Conservation (phyloP, 2,329 filamentous ascomycete species). For the Fusarium nodosum region DNA sequence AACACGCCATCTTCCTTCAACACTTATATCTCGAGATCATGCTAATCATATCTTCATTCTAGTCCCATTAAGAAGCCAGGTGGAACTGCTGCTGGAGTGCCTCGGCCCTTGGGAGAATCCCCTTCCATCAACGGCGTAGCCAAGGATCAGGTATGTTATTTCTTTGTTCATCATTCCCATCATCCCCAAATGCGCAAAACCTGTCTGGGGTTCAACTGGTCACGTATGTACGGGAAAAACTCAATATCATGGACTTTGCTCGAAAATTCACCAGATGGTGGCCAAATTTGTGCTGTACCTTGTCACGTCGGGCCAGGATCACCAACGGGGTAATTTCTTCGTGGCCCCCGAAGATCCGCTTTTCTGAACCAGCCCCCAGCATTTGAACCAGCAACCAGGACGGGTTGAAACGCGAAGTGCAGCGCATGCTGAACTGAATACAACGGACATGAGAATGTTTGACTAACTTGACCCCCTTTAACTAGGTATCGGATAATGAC, state of each 20-base stretch:
- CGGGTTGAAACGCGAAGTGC: slow-evolving; percentile 37
- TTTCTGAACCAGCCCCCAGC: slow-evolving; percentile 46
- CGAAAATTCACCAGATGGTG: slow-evolving; percentile 33
- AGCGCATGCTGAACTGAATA: slow-evolving; percentile 16
- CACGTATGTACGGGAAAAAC: neutral
- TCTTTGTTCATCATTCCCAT: neutral
- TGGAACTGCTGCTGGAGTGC: slow-evolving; percentile 76
- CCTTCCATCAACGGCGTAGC: slow-evolving; percentile 69
- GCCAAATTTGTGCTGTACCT: slow-evolving; percentile 36
- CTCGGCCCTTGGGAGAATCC: slow-evolving; percentile 74
- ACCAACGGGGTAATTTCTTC: slow-evolving; percentile 47
- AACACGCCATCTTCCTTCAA: neutral
- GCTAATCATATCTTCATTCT: slow-evolving; percentile 49
- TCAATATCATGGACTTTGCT: slow-evolving; percentile 15
- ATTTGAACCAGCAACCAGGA: slow-evolving; percentile 33
- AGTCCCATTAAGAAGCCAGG: slow-evolving; percentile 82
- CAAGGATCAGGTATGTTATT: slow-evolving; percentile 64
- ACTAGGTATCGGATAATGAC: slow-evolving; percentile 75
- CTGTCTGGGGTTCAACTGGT: neutral
- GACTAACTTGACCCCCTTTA: slow-evolving; percentile 52
- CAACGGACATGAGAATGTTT: slow-evolving; percentile 25
- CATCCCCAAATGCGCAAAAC: neutral
- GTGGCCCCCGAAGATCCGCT: slow-evolving; percentile 48
- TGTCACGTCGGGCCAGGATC: slow-evolving; percentile 27
- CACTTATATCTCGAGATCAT: neutral